phyloP scores from a whole-genome alignment of 306 rosid genomes.

The Prunus fruticosa region DNA sequence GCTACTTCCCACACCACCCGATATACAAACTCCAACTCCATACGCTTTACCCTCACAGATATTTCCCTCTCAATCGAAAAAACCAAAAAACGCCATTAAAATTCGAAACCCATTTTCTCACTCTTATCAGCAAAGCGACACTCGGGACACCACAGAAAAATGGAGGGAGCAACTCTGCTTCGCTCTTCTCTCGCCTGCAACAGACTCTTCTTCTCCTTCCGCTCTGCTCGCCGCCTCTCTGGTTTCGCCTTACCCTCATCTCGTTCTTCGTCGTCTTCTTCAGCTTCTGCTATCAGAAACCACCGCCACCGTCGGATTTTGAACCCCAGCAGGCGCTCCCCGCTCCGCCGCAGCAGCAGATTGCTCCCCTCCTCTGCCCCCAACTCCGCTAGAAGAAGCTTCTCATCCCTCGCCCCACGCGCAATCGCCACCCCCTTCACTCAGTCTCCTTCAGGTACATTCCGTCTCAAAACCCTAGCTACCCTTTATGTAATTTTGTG shows the following conservation, averaged over 20 bases:
- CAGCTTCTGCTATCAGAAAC: slow-evolving; percentile 21
- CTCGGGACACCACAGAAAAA: not conserved
- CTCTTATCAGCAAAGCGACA: not conserved
- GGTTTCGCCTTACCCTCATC: not conserved
- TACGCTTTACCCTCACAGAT: not conserved
- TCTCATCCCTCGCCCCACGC: slow-evolving; percentile 57
- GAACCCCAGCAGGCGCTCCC: slow-evolving; percentile 19
- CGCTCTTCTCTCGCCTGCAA: slow-evolving; percentile 57
- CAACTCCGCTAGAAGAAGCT: slow-evolving; percentile 28
- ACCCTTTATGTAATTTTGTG: not conserved
- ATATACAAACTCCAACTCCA: not conserved
- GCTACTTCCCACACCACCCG: slow-evolving; percentile 6
- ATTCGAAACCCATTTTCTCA: not conserved
- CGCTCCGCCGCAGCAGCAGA: slow-evolving; percentile 46
- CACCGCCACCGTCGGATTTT: slow-evolving; percentile 18
- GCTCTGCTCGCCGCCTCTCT: slow-evolving; percentile 30
- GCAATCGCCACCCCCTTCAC: slow-evolving; percentile 60
- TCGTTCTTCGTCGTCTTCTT: slow-evolving; percentile 6
- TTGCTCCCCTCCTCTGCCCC: slow-evolving; percentile 24
- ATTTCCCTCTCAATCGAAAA: slow-evolving; percentile 12
- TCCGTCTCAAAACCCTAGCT: not conserved
- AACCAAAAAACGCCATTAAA: not conserved
- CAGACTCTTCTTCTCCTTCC: slow-evolving; percentile 47
- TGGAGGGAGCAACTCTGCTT: slow-evolving; percentile 77
- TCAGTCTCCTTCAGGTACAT: slow-evolving; percentile 49